A percentile compares a stretch with the other conserved stretches of the same genome.
phyloP scores from a whole-genome alignment of 1,284 basidiomycete genomes.

The Inonotus hispidus region DNA sequence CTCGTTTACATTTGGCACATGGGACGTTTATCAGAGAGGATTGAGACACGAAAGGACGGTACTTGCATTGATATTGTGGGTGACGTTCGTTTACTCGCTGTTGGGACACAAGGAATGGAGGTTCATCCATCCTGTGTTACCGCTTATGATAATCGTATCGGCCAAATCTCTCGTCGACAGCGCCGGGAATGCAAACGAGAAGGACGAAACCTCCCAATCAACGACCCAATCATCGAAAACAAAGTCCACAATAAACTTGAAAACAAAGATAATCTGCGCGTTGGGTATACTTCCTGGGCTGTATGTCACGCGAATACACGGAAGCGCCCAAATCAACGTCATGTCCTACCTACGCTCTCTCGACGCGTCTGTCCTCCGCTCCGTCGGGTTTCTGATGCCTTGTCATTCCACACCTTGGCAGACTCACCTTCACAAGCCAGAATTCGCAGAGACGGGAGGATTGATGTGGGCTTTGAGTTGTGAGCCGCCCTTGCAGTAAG shows the following conservation, averaged over 20 bases:
- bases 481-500: conserved; percentile 81
- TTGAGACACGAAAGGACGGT: conserved; percentile 36
- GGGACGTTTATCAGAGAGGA: conserved; percentile 21
- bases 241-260: neutral
- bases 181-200: neutral
- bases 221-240: neutral
- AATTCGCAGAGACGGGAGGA: conserved; percentile 41
- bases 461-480: conserved; percentile 83
- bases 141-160: conserved; percentile 79
- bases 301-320: conserved; percentile 72
- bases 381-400: conserved; percentile 87
- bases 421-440: conserved; percentile 75
- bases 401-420: conserved; percentile 98
- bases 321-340: conserved; percentile 72
- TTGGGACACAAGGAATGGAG: conserved; percentile 95
- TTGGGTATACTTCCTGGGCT: conserved; percentile 56
- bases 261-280: conserved; percentile 29
- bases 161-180: conserved; percentile 62
- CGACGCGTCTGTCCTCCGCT: conserved; percentile 43
- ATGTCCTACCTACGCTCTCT: conserved; percentile 57
- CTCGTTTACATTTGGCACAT: conserved; percentile 61
- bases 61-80: conserved; percentile 55
- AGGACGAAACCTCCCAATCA: neutral
- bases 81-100: conserved; percentile 69
- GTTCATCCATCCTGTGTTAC: conserved; percentile 90